Base-by-base conservation (phyloP, 192 early-diverging fungal genomes). In the Spizellomyces sp. region DNA sequence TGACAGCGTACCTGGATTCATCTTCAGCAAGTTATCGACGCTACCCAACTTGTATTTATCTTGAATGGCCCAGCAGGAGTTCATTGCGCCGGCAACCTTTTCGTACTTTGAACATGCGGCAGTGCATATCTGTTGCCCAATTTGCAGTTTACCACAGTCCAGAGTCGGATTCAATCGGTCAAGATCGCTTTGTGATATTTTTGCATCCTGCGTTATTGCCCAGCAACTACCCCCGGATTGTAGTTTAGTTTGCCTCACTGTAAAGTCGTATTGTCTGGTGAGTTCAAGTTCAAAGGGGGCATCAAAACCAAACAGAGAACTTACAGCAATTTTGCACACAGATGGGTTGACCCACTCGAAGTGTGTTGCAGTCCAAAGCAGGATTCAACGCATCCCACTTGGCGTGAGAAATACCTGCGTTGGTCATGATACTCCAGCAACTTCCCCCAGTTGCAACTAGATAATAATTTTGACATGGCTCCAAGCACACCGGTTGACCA, bases 341-440 rank as follows among this genome's bases (percentile, higher is more conserved):
- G 52, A 54, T 54, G 52, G 52, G 52, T 19, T 54, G 52, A n/a
- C 52, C 52, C 52, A 54, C 52, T 19, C 2, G 52, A n/a, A 54
- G 52, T n/a, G 15, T 54, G 52, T 14, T 19, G 17, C 52, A 54
- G 52, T 54, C 17, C 17, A 54, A 54, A 3, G 15, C 52, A 14
- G 52, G 52, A 54, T 54, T 54, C 15, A 54, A 19, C 14, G 52
- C 17, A 19, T 54, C 17, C 52, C 52, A 54, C 52, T 54, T 0
- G 1, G 52, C 52, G 1, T 14, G 52, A 14, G 52, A n/a, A 19
- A 54, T 54, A 3, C 52, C 52, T n/a, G 14, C 17, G 0, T 54
- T 19, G 15, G 1, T 19, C 52, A 0, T 54, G 17, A 54, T 54
- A 14, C 3, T 3, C 14, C 17, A 14, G 17, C 52, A 54, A 14